Evolutionary conservation across 805 yeast species (phyloP).

Genomic region (Groenewaldozyma tartarivorans): DNA sequence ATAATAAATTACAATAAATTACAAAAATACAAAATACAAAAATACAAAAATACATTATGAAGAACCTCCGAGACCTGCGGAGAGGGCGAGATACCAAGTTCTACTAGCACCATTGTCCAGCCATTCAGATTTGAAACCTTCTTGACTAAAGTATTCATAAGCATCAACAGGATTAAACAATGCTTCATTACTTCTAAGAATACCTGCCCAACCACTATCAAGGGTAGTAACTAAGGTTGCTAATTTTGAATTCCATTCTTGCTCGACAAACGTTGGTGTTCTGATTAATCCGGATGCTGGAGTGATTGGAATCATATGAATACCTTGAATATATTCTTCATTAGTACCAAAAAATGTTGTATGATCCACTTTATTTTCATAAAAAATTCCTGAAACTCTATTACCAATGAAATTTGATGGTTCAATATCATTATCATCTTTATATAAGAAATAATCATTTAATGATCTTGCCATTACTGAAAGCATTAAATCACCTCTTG

Average conservation of each 20-base stretch:
- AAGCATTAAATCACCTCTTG: conserved; percentile 53
- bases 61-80: conserved; percentile 33
- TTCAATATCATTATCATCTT: conserved; percentile 40
- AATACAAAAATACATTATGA: not conserved
- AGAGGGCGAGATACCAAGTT: conserved; percentile 77
- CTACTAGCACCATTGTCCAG: conserved; percentile 80
- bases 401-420: conserved; percentile 49
- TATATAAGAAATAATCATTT: conserved; percentile 45
- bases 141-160: conserved; percentile 49
- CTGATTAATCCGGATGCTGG: conserved; percentile 52
- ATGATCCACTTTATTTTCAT: conserved; percentile 66
- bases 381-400: conserved; percentile 67
- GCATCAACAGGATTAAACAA: conserved; percentile 57
- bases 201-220: conserved; percentile 51
- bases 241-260: conserved; percentile 53
- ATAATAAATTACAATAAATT: too few relatives aligned
- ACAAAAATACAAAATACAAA: too few relatives aligned
- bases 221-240: conserved; percentile 37
- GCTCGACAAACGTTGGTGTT: conserved; percentile 36
- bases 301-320: conserved; percentile 70
- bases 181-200: conserved; percentile 64
- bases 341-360: conserved; percentile 64
- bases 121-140: conserved; percentile 41
- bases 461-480: conserved; percentile 46
- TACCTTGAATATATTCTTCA: conserved; percentile 65